These are phyloP conservation scores for Acanthamoeba culbertsoni DNA, from an alignment of 208 protist genomes.

Conservation along the genomic window DNA sequence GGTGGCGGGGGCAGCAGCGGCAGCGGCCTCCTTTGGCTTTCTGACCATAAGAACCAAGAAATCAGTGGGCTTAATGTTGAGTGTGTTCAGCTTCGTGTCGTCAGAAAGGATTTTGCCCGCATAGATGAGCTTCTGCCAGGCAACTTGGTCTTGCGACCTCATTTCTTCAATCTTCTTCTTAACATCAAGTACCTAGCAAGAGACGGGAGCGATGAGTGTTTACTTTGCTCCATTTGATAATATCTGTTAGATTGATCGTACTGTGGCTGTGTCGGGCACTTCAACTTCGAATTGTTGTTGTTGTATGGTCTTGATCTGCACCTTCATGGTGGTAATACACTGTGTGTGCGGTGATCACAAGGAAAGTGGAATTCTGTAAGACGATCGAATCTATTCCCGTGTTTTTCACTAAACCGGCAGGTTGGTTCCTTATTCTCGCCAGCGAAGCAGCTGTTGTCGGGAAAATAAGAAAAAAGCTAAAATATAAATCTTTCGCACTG, in stretches of 20 bases:
- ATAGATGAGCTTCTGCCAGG: constrained; percentile 54
- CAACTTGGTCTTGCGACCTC: not conserved
- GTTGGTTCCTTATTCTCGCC: too few relatives aligned
- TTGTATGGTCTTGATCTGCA: constrained; percentile 12
- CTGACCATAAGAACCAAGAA: constrained; percentile 66
- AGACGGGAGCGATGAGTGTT: not conserved
- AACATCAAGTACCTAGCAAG: not conserved
- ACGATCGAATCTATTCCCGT: not conserved
- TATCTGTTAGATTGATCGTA: not conserved
- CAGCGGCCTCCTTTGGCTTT: constrained; percentile 34
- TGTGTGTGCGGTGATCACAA: not conserved
- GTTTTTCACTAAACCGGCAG: not conserved
- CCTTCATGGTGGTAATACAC: not conserved
- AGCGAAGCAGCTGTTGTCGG: not conserved
- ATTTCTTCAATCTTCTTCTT: constrained; percentile 12
- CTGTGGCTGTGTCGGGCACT: not conserved
- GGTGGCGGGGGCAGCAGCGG: constrained; percentile 35
- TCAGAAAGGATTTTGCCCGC: constrained; percentile 40
- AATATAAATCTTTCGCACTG: too few relatives aligned
- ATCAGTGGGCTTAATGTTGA: constrained; percentile 39
- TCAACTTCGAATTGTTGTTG: constrained; percentile 36
- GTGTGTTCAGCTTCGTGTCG: not conserved
- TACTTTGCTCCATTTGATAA: not conserved
- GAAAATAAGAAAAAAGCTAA: too few relatives aligned
- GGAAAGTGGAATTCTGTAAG: not conserved